Evolutionary conservation across 108 stramenopile genomes (phyloP).

Genomic region (Conticribra weissflogii): DNA sequence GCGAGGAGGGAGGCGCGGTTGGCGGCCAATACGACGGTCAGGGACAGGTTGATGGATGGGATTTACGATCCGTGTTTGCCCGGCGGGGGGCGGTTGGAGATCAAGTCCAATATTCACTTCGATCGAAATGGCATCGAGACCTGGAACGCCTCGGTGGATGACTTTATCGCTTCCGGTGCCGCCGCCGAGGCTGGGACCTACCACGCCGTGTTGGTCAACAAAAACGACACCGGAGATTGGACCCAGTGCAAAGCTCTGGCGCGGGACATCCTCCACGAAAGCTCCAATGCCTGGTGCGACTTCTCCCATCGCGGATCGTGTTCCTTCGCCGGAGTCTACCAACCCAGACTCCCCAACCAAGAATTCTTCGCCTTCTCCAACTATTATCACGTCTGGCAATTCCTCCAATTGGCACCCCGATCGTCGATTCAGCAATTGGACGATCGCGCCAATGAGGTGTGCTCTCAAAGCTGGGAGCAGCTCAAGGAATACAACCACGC

Average conservation of each 20-base stretch:
- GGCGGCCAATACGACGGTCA: slow-evolving; percentile 19
- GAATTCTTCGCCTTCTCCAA: slow-evolving; percentile 78
- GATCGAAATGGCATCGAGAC: slow-evolving; percentile 45
- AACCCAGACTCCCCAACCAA: slow-evolving; percentile 79
- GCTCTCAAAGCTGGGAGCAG: slow-evolving; percentile 54
- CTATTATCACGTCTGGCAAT: slow-evolving; percentile 64
- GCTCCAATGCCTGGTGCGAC: slow-evolving; percentile 80
- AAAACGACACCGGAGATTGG: slow-evolving; percentile 52
- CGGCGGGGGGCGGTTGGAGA: slow-evolving; percentile 52
- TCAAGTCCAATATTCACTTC: slow-evolving; percentile 52
- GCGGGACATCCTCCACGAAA: slow-evolving; percentile 50
- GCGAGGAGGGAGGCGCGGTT: slow-evolving; percentile 56
- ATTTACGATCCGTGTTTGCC: slow-evolving; percentile 80
- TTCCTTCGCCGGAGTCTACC: slow-evolving; percentile 92
- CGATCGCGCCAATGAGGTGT: slow-evolving; percentile 55
- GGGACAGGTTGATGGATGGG: slow-evolving; percentile 43
- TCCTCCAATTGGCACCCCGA: slow-evolving; percentile 54
- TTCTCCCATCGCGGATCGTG: slow-evolving; percentile 88
- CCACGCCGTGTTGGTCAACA: slow-evolving; percentile 62
- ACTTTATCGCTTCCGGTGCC: slow-evolving; percentile 20
- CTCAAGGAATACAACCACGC: slow-evolving; percentile 59
- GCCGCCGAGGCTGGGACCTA: slow-evolving; percentile 32
- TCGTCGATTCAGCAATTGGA: slow-evolving; percentile 54
- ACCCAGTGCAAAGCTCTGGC: slow-evolving; percentile 55
- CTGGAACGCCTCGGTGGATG: slow-evolving; percentile 39